Base-by-base conservation (phyloP, 257 asterid species). In the Solanum ossicruentum region DNA sequence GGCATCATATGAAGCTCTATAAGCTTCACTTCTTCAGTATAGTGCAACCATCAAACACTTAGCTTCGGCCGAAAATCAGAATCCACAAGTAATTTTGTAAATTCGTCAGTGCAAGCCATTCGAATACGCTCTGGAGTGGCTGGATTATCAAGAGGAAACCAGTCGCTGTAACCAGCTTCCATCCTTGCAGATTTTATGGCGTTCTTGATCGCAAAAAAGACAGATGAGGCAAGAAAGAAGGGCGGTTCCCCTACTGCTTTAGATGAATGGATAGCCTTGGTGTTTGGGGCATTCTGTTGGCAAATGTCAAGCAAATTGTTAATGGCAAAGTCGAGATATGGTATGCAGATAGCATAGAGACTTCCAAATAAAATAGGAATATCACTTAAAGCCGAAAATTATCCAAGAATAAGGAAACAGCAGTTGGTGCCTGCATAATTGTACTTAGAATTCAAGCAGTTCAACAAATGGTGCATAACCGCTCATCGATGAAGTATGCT, bases 201-300 rank as follows among this genome's bases (percentile, higher is more conserved):
- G 54, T 96, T 97, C 88, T 93, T 94, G 71, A 96, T 94, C 16
- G 98, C 98, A 2, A 96, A 96, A 88, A 96, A 92, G 43, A 93
- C 97, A 26, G 94, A 56, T 3, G 99, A 91, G 1, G 96, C 98
- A 2, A 94, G 97, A 82, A 96, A 96, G 92, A 96, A 96, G 2
- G 99, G 99, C 6, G 99, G 99, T 89, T 96, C 98, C 45, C 99
- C 99, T 32, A 96, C 99, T 26, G 99, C 99, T 89, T 96, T 96
- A 4, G 98, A 94, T 43, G 99, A 96, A 90, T 96, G 99, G 86
- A 96, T 93, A 72, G 97, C 99, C 84, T 88, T 92, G 17, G 72
- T 87, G 84, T 96, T 93, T 8, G 99, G 99, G 36, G 95, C 95
- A 87, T 83, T 98, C 99, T 96, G 87, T 85, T 39, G 82, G 82